phyloP scores from a whole-genome alignment of 148 eudicot genomes.

The Arctostaphylos glauca region DNA sequence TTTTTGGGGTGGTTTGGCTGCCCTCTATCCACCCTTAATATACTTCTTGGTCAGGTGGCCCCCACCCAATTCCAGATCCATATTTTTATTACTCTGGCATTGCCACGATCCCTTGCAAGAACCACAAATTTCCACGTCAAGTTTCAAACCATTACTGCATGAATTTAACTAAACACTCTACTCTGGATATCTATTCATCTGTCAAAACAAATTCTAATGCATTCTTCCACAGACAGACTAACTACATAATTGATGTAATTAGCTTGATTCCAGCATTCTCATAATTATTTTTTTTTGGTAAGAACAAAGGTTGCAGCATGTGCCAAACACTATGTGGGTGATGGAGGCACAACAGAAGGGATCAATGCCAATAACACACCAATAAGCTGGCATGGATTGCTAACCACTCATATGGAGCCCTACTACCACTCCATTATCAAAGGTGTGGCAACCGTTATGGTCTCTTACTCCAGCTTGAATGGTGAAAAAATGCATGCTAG shows the following conservation, averaged over 20 bases:
- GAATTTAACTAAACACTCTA: too few relatives aligned
- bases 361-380: conserved; percentile 65
- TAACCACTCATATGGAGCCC: conserved; percentile 76
- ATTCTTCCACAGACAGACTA: too few relatives aligned
- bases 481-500: conserved; percentile 82
- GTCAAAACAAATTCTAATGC: too few relatives aligned
- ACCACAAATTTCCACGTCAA: background rate
- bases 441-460: conserved; percentile 78
- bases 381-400: conserved; percentile 49
- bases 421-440: conserved; percentile 60
- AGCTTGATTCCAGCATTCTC: background rate
- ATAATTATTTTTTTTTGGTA: background rate
- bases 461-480: conserved; percentile 90
- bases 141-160: too few relatives aligned
- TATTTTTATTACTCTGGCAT: background rate
- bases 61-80: background rate
- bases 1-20: background rate
- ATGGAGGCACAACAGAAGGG: conserved; percentile 83
- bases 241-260: background rate
- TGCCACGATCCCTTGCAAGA: background rate
- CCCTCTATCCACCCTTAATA: background rate
- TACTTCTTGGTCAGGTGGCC: background rate
- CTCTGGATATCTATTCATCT: too few relatives aligned
- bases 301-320: conserved; percentile 77
- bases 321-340: conserved; percentile 86